These are phyloP conservation scores for Aspergillus fumigatus DNA, from an alignment of 2,329 filamentous ascomycete species.

Conservation along the genomic window DNA sequence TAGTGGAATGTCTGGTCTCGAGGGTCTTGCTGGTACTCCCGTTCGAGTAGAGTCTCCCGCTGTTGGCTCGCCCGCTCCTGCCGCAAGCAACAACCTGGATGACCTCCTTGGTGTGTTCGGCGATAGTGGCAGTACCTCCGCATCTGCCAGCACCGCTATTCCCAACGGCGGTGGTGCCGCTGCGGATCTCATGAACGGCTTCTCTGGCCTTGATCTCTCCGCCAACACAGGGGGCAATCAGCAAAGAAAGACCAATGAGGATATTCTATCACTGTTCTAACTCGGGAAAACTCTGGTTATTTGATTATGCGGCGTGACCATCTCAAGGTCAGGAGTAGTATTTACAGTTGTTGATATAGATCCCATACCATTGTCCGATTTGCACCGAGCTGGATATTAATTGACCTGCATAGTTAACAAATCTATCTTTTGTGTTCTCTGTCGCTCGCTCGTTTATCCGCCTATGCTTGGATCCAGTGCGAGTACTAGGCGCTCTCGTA, in stretches of 20 bases:
- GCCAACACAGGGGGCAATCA: constrained; percentile 35
- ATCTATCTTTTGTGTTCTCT: neutral
- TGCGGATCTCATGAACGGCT: constrained; percentile 70
- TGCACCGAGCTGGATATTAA: neutral
- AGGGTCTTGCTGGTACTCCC: constrained; percentile 54
- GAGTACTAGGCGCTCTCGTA: neutral
- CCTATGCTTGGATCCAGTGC: neutral
- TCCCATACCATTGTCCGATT: neutral
- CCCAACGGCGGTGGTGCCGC: constrained; percentile 25
- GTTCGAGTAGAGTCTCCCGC: constrained; percentile 46
- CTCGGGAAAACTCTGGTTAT: constrained; percentile 1
- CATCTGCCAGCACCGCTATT: constrained; percentile 27
- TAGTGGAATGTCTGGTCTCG: constrained; percentile 61
- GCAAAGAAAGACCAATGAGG: constrained; percentile 51
- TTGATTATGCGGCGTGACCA: neutral
- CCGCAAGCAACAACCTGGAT: constrained; percentile 61
- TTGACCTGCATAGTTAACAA: neutral
- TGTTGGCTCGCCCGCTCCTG: constrained; percentile 23
- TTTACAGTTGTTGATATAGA: constrained; percentile 1
- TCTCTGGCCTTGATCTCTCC: constrained; percentile 73
- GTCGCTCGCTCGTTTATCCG: neutral
- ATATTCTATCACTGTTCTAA: constrained; percentile 54
- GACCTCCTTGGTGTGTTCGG: constrained; percentile 74
- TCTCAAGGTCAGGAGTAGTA: neutral
- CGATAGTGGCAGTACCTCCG: constrained; percentile 38